A percentile compares a stretch with the other conserved stretches of the same genome.
Evolutionary conservation across 768 basidiomycete species (phyloP).

Genomic region (Scleroderma citrinum): DNA sequence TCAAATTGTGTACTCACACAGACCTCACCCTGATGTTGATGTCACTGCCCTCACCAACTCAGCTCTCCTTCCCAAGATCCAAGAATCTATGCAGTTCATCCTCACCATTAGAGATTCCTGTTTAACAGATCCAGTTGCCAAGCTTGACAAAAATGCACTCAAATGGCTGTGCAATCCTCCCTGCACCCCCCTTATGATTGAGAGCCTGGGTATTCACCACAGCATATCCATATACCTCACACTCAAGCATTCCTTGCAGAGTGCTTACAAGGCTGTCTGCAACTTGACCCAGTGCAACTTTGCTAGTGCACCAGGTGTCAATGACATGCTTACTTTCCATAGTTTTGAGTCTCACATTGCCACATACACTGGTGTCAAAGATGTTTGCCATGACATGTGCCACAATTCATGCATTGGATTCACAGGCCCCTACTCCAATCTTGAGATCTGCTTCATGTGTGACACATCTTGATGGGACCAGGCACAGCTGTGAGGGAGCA

Average conservation of each 20-base stretch:
- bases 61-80: neutral
- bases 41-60: neutral
- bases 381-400: constrained; percentile 7
- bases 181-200: neutral
- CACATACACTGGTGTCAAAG: constrained; percentile 1
- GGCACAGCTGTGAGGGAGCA: neutral
- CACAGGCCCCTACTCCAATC: constrained; percentile 13
- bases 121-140: neutral
- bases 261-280: constrained; percentile 4
- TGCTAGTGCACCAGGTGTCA: constrained; percentile 2
- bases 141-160: neutral
- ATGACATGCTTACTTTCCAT: constrained; percentile 9
- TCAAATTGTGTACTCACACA: too few species aligned
- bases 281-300: neutral
- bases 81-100: neutral
- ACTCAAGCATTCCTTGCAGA: constrained; percentile 3
- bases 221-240: constrained; percentile 6
- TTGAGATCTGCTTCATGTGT: constrained; percentile 18
- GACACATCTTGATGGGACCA: constrained; percentile 16
- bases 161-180: neutral
- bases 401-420: constrained; percentile 17
- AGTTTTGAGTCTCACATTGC: constrained; percentile 6
- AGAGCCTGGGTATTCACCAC: constrained; percentile 1
- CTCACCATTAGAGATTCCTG: neutral
- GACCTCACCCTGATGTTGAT: neutral